Base-by-base conservation (phyloP, 2,329 filamentous ascomycete species). In the Exophiala sp. region DNA sequence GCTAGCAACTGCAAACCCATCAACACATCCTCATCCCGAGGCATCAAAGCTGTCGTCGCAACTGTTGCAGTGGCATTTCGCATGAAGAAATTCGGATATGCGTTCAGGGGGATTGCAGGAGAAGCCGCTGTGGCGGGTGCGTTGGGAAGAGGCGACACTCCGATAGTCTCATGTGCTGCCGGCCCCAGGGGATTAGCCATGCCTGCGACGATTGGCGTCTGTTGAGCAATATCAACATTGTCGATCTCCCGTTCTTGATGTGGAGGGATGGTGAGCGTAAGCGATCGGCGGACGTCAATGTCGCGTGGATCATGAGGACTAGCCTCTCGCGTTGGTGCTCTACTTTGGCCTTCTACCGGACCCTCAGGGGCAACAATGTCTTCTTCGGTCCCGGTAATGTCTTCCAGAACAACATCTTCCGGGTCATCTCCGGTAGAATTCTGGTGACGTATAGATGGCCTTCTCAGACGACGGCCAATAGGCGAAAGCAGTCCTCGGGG, bases 1-100 rank as follows among this genome's bases (percentile, higher is more conserved):
- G 93, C 93, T 39, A 98, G 79, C 16, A 98, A 80, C 69, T 98
- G 93, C 30, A 98, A 77, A 4, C 93, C 96, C 91, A 98, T 96
- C 57, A 98, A 76, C 2, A 98, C 93, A 63, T 98, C 93, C 68
- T 98, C 93, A 62, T 98, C 93, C 43, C 93, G 82, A 8, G 93
- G 93, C 86, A 97, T 95, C 9, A 89, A 85, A 22, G 90, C 87
- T 24, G 95, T 73, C 61, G 94, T 83, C 59, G 85, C 83, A 13
- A 85, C 79, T 62, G 81, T 80, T 21, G 74, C 69, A 35, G 86
- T 81, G 30, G 81, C 77, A 45, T 84, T 81, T 30, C 85, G 83
- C 60, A 95, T 86, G 43, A 88, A 79, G 21, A 90, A 77, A 63
- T 91, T 93, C 34, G 88, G 84, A 50, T 93, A 84, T 53, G 80